Evolutionary conservation across 75 land plant genomes (phyloP), one percentile per base, ranked within the genome.

Genomic region (Pinus tabuliformis): DNA sequence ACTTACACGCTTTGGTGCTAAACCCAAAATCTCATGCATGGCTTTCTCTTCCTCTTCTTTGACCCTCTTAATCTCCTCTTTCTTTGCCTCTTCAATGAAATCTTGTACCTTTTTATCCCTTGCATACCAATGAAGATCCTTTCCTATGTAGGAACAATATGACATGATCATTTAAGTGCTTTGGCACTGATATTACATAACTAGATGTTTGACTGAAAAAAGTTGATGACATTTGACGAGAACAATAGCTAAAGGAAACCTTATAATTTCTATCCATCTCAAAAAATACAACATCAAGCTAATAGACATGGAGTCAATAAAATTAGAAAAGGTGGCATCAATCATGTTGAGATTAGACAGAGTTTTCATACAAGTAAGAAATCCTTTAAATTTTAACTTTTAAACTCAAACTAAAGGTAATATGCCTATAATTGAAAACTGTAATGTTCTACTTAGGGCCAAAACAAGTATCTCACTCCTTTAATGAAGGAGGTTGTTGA

Each of bases 21-120:
- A 88, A 56, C 99, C 99, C 75, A 97, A 84, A 66, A 91, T 86
- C 71, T 94, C 99, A 61, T 89, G 83, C 92, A 94, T 92, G 37
- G 93, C 86, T 74, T 85, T 92, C 61, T 96, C 99, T 75, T 96
- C 99, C 75, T 96, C 84, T 71, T 93, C 93, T 75, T 97, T 94
- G 58, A 97, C 82, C 79, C 89, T 86, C 73, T 79, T 82, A 22
- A 97, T 90, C 65, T 97, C 99, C 62, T 86, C 93, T 75, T 91
- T 91, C 11, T 75, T 79, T 76, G 90, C 96, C n/a, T 86, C 91
- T 14, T 18, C 37, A 56, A 77, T 81, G 30, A 81, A 28, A 52
- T 68, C 62, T 39, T 42, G 73, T 26, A 83, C 81, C 11, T 86
- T 87, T 14, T 89, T 91, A 54, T 96, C 99, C 81, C 86, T 86